Base-by-base conservation (phyloP, 2,329 filamentous ascomycete genomes). In the Pseudopithomyces maydicus region DNA sequence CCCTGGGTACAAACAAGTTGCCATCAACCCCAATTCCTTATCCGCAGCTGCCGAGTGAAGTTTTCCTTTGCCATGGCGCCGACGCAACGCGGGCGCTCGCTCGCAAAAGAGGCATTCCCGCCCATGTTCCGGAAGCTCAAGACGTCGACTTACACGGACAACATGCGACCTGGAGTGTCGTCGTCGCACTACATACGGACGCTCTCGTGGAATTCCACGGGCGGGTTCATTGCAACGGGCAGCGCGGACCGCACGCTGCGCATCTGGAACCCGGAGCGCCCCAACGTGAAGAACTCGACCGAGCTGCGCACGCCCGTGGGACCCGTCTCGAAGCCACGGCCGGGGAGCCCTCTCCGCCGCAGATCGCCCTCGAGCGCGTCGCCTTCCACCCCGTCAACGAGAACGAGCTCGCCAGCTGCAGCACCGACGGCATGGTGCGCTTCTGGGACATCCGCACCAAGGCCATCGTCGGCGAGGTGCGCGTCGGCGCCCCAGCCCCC, bases 181-280 rank as follows among this genome's bases (percentile, higher is more conserved):
- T 65, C 68, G 12, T 65, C 66, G 36, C 74, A 76, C 51, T 74
- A 65, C 57, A 71, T 96, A 55, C 87, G 90, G 39, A 89, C 90
- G 1, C 88, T 98, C 63, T 88, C 90, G 38, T 98, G 94, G 94
- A 97, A 94, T 63, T 91, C 93, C 0, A 81, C 91, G 0, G 92
- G 94, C 33, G 90, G 86, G 8, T 81, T 95, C 57, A 87, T 98
- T 58, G 94, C 94, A 0, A 96, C 93, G 0, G 92, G 92, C 2
- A 85, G 89, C 6, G 80, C 82, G 22, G 88, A 91, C 69, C 86
- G 84, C 64, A 90, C 85, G 8, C 77, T 94, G 52, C 86, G 90
- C 67, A 88, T 93, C 46, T 94, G 90, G 90, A 93, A 93, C 64
- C 88, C 90, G 1, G 90, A 94, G 64, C 88, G 89, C 68, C 84